Conservation (phyloP, 2,329 filamentous ascomycete species). For the Paecilomyces dactylethromorphus region DNA sequence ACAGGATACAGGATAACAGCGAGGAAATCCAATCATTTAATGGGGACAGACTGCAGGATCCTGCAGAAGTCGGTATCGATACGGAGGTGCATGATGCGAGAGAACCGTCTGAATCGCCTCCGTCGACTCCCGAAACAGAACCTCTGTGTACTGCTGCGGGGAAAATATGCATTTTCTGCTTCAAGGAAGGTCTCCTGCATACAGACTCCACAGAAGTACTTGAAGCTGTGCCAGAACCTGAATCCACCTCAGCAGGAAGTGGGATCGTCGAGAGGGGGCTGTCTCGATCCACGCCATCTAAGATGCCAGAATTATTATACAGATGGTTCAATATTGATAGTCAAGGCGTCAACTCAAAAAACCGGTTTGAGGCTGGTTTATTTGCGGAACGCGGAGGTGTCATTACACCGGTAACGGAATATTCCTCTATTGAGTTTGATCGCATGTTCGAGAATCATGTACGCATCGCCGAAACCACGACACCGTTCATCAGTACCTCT, state of each 20-base stretch:
- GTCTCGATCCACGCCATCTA: neutral
- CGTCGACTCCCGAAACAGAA: neutral
- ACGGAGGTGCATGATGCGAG: neutral
- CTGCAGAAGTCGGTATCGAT: neutral
- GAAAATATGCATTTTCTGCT: conserved; percentile 18
- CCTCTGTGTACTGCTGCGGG: conserved; percentile 10
- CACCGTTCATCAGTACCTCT: conserved; percentile 30
- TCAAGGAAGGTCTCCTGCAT: conserved; percentile 4
- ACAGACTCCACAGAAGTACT: neutral
- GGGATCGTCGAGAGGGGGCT: neutral
- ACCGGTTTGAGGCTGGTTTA: conserved; percentile 17
- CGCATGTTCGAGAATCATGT: conserved; percentile 18
- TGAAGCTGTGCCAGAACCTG: neutral
- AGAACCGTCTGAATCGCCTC: neutral
- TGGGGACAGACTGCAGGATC: neutral
- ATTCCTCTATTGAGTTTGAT: conserved; percentile 12
- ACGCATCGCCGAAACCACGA: conserved; percentile 8
- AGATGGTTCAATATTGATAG: conserved; percentile 26
- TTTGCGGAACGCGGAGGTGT: conserved; percentile 11
- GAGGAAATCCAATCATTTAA: neutral
- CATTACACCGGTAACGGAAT: conserved; percentile 9
- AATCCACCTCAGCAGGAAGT: neutral
- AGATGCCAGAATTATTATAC: conserved; percentile 24
- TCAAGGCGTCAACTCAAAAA: conserved; percentile 22
- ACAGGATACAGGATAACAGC: neutral